phyloP scores from a whole-genome alignment of 2,329 filamentous ascomycete genomes.

The Cercospora sp. region DNA sequence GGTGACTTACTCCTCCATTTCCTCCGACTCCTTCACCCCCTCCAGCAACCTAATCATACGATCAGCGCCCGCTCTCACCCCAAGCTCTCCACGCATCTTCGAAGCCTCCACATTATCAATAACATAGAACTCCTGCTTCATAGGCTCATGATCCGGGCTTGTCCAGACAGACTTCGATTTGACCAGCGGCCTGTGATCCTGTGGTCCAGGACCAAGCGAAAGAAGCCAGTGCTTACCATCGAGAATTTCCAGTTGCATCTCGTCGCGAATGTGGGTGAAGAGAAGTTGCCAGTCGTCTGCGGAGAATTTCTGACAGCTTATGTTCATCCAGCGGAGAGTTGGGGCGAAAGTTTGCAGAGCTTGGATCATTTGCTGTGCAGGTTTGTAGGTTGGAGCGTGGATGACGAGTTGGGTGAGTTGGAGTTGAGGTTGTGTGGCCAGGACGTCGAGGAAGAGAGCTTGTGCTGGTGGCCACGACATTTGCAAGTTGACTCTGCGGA shows the following conservation, averaged over 20 bases:
- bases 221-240: background rate
- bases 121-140: background rate
- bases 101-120: background rate
- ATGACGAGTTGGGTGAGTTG: background rate
- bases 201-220: background rate
- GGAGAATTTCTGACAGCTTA: background rate
- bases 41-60: background rate
- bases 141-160: background rate
- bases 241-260: background rate
- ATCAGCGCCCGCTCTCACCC: background rate
- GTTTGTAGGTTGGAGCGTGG: background rate
- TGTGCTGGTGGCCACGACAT: background rate
- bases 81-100: background rate
- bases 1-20: background rate
- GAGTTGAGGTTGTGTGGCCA: background rate
- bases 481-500: background rate
- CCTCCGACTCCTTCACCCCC: background rate
- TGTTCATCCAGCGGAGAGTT: background rate
- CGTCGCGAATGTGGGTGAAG: background rate
- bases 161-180: background rate
- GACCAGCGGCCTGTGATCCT: background rate
- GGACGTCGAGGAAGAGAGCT: background rate
- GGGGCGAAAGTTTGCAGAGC: background rate
- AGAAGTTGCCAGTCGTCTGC: background rate
- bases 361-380: background rate